Conservation (phyloP, 2,329 filamentous ascomycete genomes). For the Fusarium scirpi region DNA sequence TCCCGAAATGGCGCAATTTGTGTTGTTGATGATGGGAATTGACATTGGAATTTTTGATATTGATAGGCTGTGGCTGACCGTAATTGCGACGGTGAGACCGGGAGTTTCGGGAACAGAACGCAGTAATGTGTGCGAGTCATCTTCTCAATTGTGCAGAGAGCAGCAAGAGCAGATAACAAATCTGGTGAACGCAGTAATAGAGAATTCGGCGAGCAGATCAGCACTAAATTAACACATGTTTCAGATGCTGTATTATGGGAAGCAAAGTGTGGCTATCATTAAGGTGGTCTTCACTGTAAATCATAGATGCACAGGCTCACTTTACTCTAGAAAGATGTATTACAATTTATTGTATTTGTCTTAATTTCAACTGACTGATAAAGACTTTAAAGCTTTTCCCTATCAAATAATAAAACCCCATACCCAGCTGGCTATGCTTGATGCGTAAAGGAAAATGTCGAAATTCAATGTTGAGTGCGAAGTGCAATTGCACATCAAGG, state of each 20-base stretch:
- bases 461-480: slow-evolving; percentile 20
- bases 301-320: neutral
- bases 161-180: too few species aligned
- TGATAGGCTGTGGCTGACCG: neutral
- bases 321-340: neutral
- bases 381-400: slow-evolving; percentile 5
- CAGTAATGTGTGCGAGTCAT: neutral
- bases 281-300: neutral
- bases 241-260: neutral
- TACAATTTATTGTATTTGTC: neutral
- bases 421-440: slow-evolving; percentile 39
- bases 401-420: slow-evolving; percentile 12
- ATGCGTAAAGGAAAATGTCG: slow-evolving; percentile 21
- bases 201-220: too few species aligned
- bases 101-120: neutral
- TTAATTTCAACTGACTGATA: neutral
- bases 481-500: slow-evolving; percentile 22
- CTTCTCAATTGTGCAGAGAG: too few species aligned
- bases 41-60: neutral
- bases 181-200: neutral
- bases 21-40: neutral
- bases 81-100: neutral
- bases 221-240: neutral
- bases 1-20: slow-evolving; percentile 15
- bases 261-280: neutral